These are phyloP conservation scores for Trypanosoma lewisi DNA, from an alignment of 208 protist genomes.

Conservation along the genomic window DNA sequence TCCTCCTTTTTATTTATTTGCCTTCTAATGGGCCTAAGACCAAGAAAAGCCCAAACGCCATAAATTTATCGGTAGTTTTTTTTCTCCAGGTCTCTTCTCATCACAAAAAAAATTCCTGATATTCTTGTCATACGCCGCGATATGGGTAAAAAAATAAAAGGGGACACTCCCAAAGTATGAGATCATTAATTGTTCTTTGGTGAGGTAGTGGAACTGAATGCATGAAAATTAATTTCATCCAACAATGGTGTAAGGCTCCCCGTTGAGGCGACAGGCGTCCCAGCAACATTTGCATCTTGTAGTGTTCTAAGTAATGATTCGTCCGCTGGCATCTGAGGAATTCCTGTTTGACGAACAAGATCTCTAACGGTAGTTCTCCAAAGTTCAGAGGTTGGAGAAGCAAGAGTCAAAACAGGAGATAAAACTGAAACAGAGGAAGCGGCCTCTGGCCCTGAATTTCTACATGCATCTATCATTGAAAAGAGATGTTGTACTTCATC, in stretches of 20 bases:
- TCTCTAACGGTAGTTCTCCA: slow-evolving; percentile 81
- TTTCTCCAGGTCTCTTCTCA: too few species aligned
- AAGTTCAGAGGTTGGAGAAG: slow-evolving; percentile 66
- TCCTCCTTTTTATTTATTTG: too few species aligned
- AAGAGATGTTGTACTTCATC: slow-evolving; percentile 72
- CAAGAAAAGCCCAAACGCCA: too few species aligned
- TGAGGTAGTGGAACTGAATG: slow-evolving; percentile 64
- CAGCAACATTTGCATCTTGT: slow-evolving; percentile 66
- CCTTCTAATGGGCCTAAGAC: too few species aligned
- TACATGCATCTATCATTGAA: slow-evolving; percentile 10
- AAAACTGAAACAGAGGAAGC: slow-evolving; percentile 31
- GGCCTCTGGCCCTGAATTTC: slow-evolving; percentile 23
- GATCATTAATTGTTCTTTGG: slow-evolving; percentile 22
- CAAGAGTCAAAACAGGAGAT: slow-evolving; percentile 32
- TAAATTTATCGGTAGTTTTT: too few species aligned
- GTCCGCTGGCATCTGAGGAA: slow-evolving; percentile 73
- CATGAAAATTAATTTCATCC: slow-evolving; percentile 69
- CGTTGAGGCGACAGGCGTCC: slow-evolving; percentile 62
- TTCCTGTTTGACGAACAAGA: slow-evolving; percentile 78
- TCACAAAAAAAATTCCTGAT: too few species aligned
- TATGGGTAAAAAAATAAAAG: background rate
- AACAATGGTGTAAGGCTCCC: slow-evolving; percentile 78
- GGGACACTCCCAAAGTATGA: background rate
- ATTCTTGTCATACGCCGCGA: too few species aligned
- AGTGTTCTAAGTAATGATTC: slow-evolving; percentile 74